Evolutionary conservation across 192 early-diverging fungal genomes (phyloP).

Genomic region (Backusella australiensis): DNA sequence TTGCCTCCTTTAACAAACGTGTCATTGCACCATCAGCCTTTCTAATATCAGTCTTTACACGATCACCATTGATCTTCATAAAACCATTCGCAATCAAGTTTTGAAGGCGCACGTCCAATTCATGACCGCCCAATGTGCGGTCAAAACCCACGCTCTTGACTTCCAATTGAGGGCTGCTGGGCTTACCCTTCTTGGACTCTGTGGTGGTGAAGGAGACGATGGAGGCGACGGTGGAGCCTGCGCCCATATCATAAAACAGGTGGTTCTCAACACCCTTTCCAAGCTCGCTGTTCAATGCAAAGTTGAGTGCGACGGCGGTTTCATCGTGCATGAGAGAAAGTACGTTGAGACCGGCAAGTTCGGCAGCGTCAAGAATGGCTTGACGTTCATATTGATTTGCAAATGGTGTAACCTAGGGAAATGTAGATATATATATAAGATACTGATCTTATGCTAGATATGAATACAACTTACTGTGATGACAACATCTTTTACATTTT

Average conservation of each 20-base stretch:
- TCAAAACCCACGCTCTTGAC: slow-evolving; percentile 84
- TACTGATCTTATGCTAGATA: no score
- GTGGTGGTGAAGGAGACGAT: slow-evolving; percentile 75
- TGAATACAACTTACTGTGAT: slow-evolving; percentile 68
- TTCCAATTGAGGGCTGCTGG: slow-evolving; percentile 63
- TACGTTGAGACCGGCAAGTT: slow-evolving; percentile 82
- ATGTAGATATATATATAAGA: neutral
- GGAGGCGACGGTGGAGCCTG: slow-evolving; percentile 88
- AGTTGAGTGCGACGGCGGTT: slow-evolving; percentile 94
- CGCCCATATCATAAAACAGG: slow-evolving; percentile 98
- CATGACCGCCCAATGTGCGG: slow-evolving; percentile 81
- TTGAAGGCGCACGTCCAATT: slow-evolving; percentile 83
- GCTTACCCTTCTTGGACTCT: slow-evolving; percentile 58
- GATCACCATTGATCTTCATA: slow-evolving; percentile 46
- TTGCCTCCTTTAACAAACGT: slow-evolving; percentile 89
- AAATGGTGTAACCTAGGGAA: slow-evolving; percentile 77
- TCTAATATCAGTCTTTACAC: slow-evolving; percentile 54
- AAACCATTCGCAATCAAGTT: slow-evolving; percentile 79
- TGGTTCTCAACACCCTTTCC: slow-evolving; percentile 68
- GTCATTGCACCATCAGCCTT: slow-evolving; percentile 81
- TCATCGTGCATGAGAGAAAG: slow-evolving; percentile 90
- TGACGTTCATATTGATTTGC: slow-evolving; percentile 89
- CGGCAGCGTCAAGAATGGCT: slow-evolving; percentile 90
- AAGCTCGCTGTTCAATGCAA: slow-evolving; percentile 74
- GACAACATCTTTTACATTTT: slow-evolving; percentile 81